Evolutionary conservation across 441 rosid genomes (phyloP), one percentile per base, ranked within the genome.

Genomic region (Bruguiera hainesii): DNA sequence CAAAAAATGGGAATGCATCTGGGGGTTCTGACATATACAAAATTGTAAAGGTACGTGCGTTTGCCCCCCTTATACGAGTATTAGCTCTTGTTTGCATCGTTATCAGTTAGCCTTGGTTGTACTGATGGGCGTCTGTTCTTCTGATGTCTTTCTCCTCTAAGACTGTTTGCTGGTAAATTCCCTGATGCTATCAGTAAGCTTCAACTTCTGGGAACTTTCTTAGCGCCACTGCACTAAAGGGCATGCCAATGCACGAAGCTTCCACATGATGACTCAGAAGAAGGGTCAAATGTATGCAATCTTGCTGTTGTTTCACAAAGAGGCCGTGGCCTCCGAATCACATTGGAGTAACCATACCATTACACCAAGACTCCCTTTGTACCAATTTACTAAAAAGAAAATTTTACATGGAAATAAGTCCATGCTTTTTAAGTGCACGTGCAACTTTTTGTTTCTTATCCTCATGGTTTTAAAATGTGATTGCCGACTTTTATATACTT

Each of bases 11-110:
- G 30, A 84, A 84, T 69, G 81, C 85, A 67, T 80, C 96, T 2
- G 90, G 97, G 60, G 91, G 80, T 74, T 95, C 98, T 63, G 97
- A 90, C 81, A 91, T 89, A 63, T 90, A 85, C 87, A 95, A 87
- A 87, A 90, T 95, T 56, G 97, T 95, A 25, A 92, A 92, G 98
- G 99, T 91, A 9, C 15, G 18, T 55, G 58, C 6, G 1, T 26
- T 75, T 73, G 74, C 49, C 59, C 61, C 61, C 65, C 66, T 60
- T 3, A 20, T 58, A 11, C 11, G 8, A 56, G 21, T 31, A 7
- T 60, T 48, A 30, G 9, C 26, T 60, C 0, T 21, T 60, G 50
- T 16, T 52, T 65, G 49, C 23, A 18, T 52, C 26, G 51, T 26
- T 64, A 48, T 23, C 42, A 18, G 10, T 42, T 53, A 39, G 31